Evolutionary conservation across 2,329 filamentous ascomycete species (phyloP).

Genomic region (Fusarium goolgardi): DNA sequence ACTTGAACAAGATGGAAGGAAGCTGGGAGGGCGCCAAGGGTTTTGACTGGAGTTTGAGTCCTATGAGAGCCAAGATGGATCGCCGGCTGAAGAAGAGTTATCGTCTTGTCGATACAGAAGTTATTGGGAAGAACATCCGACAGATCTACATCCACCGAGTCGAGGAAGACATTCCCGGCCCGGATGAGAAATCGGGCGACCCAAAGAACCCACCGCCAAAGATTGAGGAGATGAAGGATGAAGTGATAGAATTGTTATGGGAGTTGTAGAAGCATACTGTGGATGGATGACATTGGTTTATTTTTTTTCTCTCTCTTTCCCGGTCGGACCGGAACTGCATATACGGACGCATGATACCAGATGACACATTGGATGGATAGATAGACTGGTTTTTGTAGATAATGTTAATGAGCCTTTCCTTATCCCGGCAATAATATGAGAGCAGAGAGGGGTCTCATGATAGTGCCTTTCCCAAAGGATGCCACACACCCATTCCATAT

Average conservation of each 20-base stretch:
- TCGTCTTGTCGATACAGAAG: slow-evolving; percentile 58
- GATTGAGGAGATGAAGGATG: slow-evolving; percentile 51
- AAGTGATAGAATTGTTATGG: slow-evolving; percentile 64
- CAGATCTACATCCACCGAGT: slow-evolving; percentile 66
- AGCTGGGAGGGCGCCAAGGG: slow-evolving; percentile 64
- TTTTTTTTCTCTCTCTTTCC: neutral
- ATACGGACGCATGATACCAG: slow-evolving; percentile 44
- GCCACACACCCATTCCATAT: slow-evolving; percentile 10
- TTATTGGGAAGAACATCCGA: slow-evolving; percentile 58
- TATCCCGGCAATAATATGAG: slow-evolving; percentile 23
- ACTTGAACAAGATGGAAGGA: slow-evolving; percentile 62
- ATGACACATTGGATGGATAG: slow-evolving; percentile 35
- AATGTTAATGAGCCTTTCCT: slow-evolving; percentile 45
- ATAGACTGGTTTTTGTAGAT: slow-evolving; percentile 32
- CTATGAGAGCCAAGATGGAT: slow-evolving; percentile 56
- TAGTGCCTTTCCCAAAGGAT: slow-evolving; percentile 17
- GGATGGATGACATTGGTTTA: slow-evolving; percentile 7
- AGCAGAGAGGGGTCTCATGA: slow-evolving; percentile 17
- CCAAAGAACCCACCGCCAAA: slow-evolving; percentile 16
- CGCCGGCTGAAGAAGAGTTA: slow-evolving; percentile 64
- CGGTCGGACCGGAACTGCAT: slow-evolving; percentile 26
- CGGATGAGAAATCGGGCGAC: slow-evolving; percentile 50
- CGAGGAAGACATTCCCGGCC: slow-evolving; percentile 47
- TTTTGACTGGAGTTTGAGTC: slow-evolving; percentile 66
- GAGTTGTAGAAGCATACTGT: slow-evolving; percentile 39